Evolutionary conservation across 441 rosid genomes (phyloP).

Genomic region (Gossypium schwendimanii): DNA sequence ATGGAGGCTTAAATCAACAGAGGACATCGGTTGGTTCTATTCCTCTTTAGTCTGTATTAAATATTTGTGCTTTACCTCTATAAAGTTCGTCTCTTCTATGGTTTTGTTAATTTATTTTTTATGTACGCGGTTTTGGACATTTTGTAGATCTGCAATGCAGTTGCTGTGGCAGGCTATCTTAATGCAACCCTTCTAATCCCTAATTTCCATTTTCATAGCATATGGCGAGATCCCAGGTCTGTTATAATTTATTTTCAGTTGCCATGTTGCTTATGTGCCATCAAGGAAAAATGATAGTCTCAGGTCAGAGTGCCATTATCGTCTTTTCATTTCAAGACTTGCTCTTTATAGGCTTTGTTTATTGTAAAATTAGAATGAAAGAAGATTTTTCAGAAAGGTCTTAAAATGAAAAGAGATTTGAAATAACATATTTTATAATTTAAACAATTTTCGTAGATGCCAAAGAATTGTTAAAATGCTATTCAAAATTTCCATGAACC

Average conservation of each 20-base stretch:
- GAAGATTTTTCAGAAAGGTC: not conserved
- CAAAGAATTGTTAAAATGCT: not conserved
- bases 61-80: slow-evolving; percentile 3
- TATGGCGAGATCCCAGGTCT: slow-evolving; percentile 98
- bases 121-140: slow-evolving; percentile 25
- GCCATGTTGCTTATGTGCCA: slow-evolving; percentile 4
- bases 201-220: slow-evolving; percentile 90
- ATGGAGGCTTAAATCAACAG: slow-evolving; percentile 96
- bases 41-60: slow-evolving; percentile 18
- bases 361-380: not conserved
- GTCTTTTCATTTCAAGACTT: not conserved
- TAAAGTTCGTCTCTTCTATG: slow-evolving; percentile 14
- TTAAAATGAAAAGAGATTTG: not conserved
- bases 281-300: not conserved
- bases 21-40: slow-evolving; percentile 85
- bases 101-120: slow-evolving; percentile 20
- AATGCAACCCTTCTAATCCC: slow-evolving; percentile 94
- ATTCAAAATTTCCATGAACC: not conserved
- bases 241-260: slow-evolving; percentile 13
- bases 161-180: slow-evolving; percentile 96
- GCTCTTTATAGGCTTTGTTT: not conserved
- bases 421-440: not conserved
- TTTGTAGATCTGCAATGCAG: slow-evolving; percentile 95
- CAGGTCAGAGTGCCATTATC: not conserved
- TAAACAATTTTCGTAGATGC: not conserved